Evolutionary conservation across 345 rosid species (phyloP), one percentile per base, ranked within the genome.

Genomic region (Toxicodendron radicans): DNA sequence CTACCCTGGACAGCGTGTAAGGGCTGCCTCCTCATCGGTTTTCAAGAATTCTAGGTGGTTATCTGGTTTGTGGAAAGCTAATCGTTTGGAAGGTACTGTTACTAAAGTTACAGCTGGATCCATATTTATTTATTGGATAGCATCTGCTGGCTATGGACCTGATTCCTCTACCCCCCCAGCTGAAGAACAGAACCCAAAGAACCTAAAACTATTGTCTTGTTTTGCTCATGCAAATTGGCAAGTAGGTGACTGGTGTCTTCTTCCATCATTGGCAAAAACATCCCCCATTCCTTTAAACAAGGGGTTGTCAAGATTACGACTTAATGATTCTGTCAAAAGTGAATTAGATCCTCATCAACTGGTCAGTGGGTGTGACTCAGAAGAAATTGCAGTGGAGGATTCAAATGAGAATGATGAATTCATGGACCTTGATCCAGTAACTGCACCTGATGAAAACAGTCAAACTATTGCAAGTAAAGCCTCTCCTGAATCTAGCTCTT

Each of bases 1-100:
- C 81, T 81, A 93, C 75, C 98, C 97, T 33, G 97, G 99, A 58
- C 99, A 93, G 84, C 97, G 92, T 43, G 99, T 96, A 64, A 92
- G 72, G 79, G 99, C 97, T 30, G 86, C 77, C 77, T 90, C 98
- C 61, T 91, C 98, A 8, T 91, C 99, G 2, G 81, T 91, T 71
- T 91, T 91, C 75, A 93, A 88, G 85, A 90, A 83, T 81, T 87
- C 97, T 18, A 82, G 94, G 70, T 95, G 96, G 96, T 75, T 90
- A 70, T 81, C 89, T 73, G 99, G 97, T 74, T 73, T 88, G 83
- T 92, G 98, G 98, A 93, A 87, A 86, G 87, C 97, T 48, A 90
- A 83, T 79, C 85, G 94, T 64, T 79, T 93, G 80, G 98, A 92
- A 85, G 99, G 98, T 67, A 96, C 95, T 58, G 97, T 96, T 65